Conservation (phyloP, 495 filamentous ascomycete species). For the Aspergillus incahuasiensis region DNA sequence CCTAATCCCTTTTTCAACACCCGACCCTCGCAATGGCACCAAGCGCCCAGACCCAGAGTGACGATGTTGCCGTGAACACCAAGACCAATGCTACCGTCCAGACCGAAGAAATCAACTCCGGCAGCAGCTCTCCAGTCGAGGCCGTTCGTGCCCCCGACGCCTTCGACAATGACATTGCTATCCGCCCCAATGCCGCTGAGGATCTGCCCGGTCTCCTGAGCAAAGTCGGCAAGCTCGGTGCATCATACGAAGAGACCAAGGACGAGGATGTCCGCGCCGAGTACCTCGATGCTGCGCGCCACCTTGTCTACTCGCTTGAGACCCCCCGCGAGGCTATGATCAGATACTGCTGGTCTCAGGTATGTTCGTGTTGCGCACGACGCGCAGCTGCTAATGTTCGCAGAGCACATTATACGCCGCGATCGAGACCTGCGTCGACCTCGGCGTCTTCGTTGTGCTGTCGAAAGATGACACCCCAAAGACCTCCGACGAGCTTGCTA, state of each 20-base stretch:
- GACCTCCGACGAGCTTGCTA: slow-evolving; percentile 25
- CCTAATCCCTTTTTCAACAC: neutral
- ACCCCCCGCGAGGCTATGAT: slow-evolving; percentile 42
- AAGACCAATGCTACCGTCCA: neutral
- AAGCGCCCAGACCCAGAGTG: neutral
- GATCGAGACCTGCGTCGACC: slow-evolving; percentile 29
- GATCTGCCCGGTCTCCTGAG: slow-evolving; percentile 25
- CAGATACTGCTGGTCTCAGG: slow-evolving; percentile 38
- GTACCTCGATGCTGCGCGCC: slow-evolving; percentile 28
- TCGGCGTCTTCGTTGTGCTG: slow-evolving; percentile 32
- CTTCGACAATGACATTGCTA: slow-evolving; percentile 16
- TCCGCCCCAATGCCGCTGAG: slow-evolving; percentile 23
- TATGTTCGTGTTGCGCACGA: neutral
- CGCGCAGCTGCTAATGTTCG: neutral
- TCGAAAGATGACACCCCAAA: slow-evolving; percentile 31
- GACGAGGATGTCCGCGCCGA: slow-evolving; percentile 19
- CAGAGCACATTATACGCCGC: slow-evolving; percentile 27
- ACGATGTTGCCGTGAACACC: neutral
- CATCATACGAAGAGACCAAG: slow-evolving; percentile 11
- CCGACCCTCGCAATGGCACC: neutral
- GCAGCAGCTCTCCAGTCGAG: neutral
- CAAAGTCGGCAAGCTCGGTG: slow-evolving; percentile 20
- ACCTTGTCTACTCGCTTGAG: slow-evolving; percentile 32
- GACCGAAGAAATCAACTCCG: neutral
- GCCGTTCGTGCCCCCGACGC: neutral